These are phyloP conservation scores for Epichloe uncinata DNA, from an alignment of 2,329 filamentous ascomycete species.

Conservation along the genomic window DNA sequence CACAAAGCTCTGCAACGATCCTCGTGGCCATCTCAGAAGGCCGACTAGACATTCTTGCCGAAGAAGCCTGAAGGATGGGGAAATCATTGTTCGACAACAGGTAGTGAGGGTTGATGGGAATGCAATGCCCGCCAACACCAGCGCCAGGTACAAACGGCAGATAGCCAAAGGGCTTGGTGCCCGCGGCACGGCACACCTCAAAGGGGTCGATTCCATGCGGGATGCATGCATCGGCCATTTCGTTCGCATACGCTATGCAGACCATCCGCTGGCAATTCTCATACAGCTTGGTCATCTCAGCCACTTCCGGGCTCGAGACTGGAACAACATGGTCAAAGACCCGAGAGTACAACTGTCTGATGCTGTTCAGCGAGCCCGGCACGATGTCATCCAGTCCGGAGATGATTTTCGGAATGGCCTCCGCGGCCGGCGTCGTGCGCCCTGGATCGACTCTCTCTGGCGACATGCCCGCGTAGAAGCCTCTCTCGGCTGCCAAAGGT, in stretches of 20 bases:
- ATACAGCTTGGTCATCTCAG: conserved; percentile 45
- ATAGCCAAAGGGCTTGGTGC: conserved; percentile 41
- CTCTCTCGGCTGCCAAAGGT: conserved; percentile 26
- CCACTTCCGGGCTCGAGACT: conserved; percentile 38
- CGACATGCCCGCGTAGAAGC: conserved; percentile 36
- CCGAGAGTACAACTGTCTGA: conserved; percentile 30
- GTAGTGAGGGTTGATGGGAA: conserved; percentile 42
- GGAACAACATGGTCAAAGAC: conserved; percentile 34
- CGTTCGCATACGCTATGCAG: conserved; percentile 40
- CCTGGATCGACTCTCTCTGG: conserved; percentile 41
- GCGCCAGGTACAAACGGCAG: conserved; percentile 32
- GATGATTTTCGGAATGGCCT: conserved; percentile 38
- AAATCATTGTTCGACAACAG: conserved; percentile 33
- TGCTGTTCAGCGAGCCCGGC: conserved; percentile 30
- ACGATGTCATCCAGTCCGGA: conserved; percentile 36
- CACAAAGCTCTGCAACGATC: conserved; percentile 19
- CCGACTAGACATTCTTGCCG: conserved; percentile 29
- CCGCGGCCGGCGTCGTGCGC: conserved; percentile 24
- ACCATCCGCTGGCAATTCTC: conserved; percentile 46
- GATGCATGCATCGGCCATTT: conserved; percentile 40
- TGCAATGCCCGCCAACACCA: conserved; percentile 43
- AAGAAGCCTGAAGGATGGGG: conserved; percentile 31
- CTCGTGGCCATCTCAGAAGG: conserved; percentile 26
- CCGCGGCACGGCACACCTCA: conserved; percentile 35
- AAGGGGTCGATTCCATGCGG: conserved; percentile 32